These are phyloP conservation scores for Tetragonia tetragonoides DNA, from an alignment of 148 eudicot species.

Conservation along the genomic window DNA sequence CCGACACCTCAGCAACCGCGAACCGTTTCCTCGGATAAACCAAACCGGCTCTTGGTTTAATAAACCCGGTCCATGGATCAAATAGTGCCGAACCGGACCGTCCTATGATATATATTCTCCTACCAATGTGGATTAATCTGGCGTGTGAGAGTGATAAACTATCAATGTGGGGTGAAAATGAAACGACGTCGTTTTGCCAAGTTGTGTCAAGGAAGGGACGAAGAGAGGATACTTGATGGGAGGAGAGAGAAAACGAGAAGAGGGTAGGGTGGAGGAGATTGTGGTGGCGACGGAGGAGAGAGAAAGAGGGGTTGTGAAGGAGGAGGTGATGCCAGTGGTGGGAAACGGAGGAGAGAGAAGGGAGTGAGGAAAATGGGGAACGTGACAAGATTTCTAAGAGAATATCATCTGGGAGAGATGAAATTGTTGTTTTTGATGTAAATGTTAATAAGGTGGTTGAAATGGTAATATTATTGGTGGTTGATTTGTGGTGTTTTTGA, in stretches of 20 bases:
- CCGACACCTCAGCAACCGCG: constrained; percentile 52
- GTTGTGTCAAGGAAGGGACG: constrained; percentile 27
- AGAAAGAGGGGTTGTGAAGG: constrained; percentile 49
- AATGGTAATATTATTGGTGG: neutral
- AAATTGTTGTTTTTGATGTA: constrained; percentile 34
- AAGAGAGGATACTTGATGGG: constrained; percentile 32
- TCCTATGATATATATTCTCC: constrained; percentile 45
- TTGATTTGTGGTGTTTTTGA: constrained; percentile 9
- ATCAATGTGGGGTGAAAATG: neutral
- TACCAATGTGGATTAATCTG: constrained; percentile 43
- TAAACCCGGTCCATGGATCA: constrained; percentile 67
- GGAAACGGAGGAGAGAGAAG: constrained; percentile 55
- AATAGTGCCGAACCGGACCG: constrained; percentile 35
- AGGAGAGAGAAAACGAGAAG: constrained; percentile 43
- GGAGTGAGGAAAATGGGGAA: constrained; percentile 50
- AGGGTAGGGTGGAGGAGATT: constrained; percentile 39
- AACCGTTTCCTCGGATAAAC: constrained; percentile 56
- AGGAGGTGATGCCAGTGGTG: constrained; percentile 67
- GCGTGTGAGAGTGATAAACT: constrained; percentile 34
- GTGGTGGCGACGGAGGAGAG: constrained; percentile 48
- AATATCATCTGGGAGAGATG: constrained; percentile 68
- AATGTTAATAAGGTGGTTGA: neutral
- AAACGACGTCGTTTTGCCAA: constrained; percentile 40
- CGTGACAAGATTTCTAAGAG: constrained; percentile 60
- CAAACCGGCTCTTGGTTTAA: constrained; percentile 35